Evolutionary conservation across 257 asterid species (phyloP), one percentile per base, ranked within the genome.

Genomic region (Orobanche coerulescens): DNA sequence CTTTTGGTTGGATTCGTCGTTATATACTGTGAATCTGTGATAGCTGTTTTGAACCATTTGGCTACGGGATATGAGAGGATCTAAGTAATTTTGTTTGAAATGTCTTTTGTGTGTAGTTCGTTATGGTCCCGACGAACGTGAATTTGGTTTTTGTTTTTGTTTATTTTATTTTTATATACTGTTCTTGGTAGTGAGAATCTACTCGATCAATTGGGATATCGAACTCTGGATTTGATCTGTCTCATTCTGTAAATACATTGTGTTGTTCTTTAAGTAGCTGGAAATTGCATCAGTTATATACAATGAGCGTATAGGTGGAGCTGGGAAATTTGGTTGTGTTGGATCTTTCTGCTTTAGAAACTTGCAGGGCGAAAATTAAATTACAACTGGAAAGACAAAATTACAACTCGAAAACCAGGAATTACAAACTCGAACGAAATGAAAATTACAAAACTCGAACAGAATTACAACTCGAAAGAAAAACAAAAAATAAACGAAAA

Each of bases 101-200:
- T 23, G 15, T 20, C 10, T 34, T 1, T 7, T 8, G 64, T 40
- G 10, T 18, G 11, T 10, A n/a, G 44, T 33, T 31, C 15, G 49
- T 64, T 58, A 20, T 19, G 58, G 39, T 42, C 60, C 50, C 61
- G 4, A 44, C 54, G 31, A 30, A 12, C 19, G 67, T 26, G 11
- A 58, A 15, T 51, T 20, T 46, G 58, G 52, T 13, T 4, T 0
- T 19, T 33, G 2, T 36, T 69, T 54, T 25, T 15, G 53, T 49
- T 49, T 34, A n/a, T 50, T 62, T 52, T 24, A 40, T 40, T 12
- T 66, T 48, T 19, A 37, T 67, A 42, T 47, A n/a, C n/a, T n/a
- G n/a, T n/a, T n/a, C 4, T 51, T 44, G 14, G 22, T 15, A 6
- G 47, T n/a, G 36, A 61, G 61, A 46, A 34, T 15, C 44, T 10